A percentile compares a stretch with the other conserved stretches of the same genome.
Evolutionary conservation across 2,329 filamentous ascomycete species (phyloP).

Genomic region (Trichoderma sp.): DNA sequence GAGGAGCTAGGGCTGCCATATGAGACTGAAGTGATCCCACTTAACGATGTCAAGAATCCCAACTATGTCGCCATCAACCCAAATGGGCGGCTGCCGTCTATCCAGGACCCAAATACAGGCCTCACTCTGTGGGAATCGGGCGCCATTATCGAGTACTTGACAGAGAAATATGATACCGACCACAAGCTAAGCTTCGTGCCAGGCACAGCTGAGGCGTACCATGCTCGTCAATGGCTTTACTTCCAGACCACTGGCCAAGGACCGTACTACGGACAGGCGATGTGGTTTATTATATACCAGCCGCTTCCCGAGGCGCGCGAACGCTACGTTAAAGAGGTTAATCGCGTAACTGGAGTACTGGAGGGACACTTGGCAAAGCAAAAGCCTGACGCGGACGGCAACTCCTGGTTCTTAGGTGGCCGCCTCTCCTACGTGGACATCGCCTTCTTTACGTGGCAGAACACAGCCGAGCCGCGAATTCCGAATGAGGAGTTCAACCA

Average conservation of each 20-base stretch:
- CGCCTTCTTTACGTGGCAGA: constrained; percentile 12
- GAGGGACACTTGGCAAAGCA: constrained; percentile 10
- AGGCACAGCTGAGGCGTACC: constrained; percentile 33
- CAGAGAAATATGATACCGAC: constrained; percentile 34
- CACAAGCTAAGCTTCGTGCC: constrained; percentile 30
- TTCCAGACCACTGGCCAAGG: constrained; percentile 44
- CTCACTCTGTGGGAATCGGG: constrained; percentile 31
- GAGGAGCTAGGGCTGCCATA: constrained; percentile 42
- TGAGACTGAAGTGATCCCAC: constrained; percentile 28
- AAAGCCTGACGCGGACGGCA: constrained; percentile 2
- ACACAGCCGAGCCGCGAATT: constrained; percentile 10
- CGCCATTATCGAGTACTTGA: constrained; percentile 36
- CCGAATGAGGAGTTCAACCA: constrained; percentile 11
- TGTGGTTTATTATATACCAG: constrained; percentile 32
- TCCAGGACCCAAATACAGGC: constrained; percentile 39
- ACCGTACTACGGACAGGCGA: constrained; percentile 40
- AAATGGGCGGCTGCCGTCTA: constrained; percentile 38
- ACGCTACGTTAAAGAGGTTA: constrained; percentile 4
- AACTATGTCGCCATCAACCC: constrained; percentile 37
- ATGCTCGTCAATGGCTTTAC: constrained; percentile 38
- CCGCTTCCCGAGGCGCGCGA: constrained; percentile 1
- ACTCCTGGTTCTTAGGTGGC: not conserved
- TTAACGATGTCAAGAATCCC: constrained; percentile 30
- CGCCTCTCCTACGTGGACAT: constrained; percentile 7
- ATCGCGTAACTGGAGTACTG: constrained; percentile 2